A percentile compares a stretch with the other conserved stretches of the same genome.
These are phyloP conservation scores for Samsoniella hepiali DNA, from an alignment of 2,329 filamentous ascomycete genomes.

Conservation along the genomic window DNA sequence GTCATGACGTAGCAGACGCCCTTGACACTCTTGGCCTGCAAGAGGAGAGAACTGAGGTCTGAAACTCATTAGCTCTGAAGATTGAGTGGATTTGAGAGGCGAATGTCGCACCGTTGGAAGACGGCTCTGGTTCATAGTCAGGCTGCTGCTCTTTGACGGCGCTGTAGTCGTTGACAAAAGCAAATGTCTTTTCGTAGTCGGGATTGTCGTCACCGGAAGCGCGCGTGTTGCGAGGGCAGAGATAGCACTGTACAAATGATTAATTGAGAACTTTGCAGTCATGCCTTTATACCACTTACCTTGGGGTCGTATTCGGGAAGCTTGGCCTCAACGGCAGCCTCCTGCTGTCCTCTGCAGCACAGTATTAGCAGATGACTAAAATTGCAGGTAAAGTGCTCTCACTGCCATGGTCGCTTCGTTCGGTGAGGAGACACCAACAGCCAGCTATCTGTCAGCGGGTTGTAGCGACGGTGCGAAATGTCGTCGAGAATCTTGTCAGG, in stretches of 20 bases:
- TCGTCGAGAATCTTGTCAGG: constrained; percentile 80
- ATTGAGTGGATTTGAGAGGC: background rate
- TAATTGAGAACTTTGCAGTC: constrained; percentile 2
- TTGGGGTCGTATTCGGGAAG: constrained; percentile 79
- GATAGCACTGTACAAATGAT: constrained; percentile 66
- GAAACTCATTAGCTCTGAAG: background rate
- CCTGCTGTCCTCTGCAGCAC: constrained; percentile 66
- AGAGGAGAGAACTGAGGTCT: constrained; percentile 72
- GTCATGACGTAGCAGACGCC: constrained; percentile 97
- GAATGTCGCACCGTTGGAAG: constrained; percentile 33
- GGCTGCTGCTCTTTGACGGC: constrained; percentile 92
- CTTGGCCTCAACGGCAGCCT: constrained; percentile 63
- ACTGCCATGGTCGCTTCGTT: constrained; percentile 98
- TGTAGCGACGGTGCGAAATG: constrained; percentile 93
- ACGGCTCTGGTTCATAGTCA: constrained; percentile 57
- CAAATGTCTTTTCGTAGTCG: constrained; percentile 79
- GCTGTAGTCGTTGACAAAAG: constrained; percentile 97
- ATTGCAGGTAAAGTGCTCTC: constrained; percentile 37
- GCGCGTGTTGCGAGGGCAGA: constrained; percentile 87
- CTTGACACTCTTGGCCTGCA: constrained; percentile 81
- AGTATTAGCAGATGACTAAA: constrained; percentile 7
- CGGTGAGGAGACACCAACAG: constrained; percentile 93
- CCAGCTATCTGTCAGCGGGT: constrained; percentile 86
- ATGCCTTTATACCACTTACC: constrained; percentile 36
- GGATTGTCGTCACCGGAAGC: constrained; percentile 86